A percentile compares a stretch with the other conserved stretches of the same genome.
Conservation (phyloP, 2,329 filamentous ascomycete genomes). For the Chrysoporthe austroafricana region DNA sequence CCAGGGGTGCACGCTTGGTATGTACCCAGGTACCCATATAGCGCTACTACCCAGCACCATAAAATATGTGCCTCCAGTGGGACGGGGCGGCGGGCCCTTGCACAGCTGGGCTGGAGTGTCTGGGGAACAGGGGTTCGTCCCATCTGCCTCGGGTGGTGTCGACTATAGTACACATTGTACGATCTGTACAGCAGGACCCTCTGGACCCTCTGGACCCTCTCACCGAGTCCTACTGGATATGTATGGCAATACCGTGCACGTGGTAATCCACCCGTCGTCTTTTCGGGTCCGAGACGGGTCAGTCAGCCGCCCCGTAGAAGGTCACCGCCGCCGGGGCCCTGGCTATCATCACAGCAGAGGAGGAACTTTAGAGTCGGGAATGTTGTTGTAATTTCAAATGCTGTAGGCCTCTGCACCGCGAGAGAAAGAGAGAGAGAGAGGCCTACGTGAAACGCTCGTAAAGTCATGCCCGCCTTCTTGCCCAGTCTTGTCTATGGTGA, state of each 20-base stretch:
- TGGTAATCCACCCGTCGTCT: too few species aligned
- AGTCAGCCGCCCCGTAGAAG: neutral
- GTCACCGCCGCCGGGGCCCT: neutral
- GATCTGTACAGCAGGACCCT: too few species aligned
- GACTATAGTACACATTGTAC: too few species aligned
- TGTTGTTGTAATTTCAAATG: conserved; percentile 1
- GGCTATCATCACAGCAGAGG: neutral
- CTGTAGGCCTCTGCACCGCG: neutral
- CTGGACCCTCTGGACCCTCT: too few species aligned
- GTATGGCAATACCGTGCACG: too few species aligned
- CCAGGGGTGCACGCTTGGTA: neutral
- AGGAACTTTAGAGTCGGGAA: neutral
- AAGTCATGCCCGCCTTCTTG: conserved; percentile 10
- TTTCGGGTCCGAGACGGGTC: neutral
- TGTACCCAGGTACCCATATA: neutral
- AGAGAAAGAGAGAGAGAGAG: neutral
- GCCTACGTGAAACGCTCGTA: conserved; percentile 6
- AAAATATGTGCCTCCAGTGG: too few species aligned
- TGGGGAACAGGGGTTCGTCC: neutral
- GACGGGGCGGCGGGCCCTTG: neutral
- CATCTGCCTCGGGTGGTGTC: neutral
- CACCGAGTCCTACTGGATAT: too few species aligned
- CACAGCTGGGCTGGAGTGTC: neutral
- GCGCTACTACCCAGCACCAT: too few species aligned
- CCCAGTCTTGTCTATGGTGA: conserved; percentile 16